Percentiles rank a stretch among this genome's conserved stretches.
These are phyloP conservation scores for Glycine latifolia DNA, from an alignment of 306 rosid species.

Conservation along the genomic window DNA sequence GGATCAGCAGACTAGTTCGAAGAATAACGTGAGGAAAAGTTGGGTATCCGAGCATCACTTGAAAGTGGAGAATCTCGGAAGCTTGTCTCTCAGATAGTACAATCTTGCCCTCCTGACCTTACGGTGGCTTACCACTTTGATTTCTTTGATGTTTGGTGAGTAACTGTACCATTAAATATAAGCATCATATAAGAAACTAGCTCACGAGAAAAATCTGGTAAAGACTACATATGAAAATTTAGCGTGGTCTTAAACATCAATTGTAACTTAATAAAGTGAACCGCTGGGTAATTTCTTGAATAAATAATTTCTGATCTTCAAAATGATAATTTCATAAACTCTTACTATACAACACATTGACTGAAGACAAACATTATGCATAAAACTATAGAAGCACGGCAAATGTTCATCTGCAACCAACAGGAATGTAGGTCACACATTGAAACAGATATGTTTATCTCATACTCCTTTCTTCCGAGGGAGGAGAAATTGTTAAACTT, in stretches of 20 bases:
- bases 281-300: conserved; percentile 16
- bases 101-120: conserved; percentile 92
- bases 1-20: conserved; percentile 45
- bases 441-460: conserved; percentile 9
- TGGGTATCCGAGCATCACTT: conserved; percentile 56
- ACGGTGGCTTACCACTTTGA: conserved; percentile 81
- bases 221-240: conserved; percentile 9
- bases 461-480: conserved; percentile 1
- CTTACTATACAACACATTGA: neutral
- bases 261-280: conserved; percentile 10
- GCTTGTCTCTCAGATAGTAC: conserved; percentile 92
- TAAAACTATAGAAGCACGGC: conserved; percentile 2
- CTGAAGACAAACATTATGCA: neutral
- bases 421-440: neutral
- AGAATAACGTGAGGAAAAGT: conserved; percentile 34
- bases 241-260: neutral
- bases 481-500: conserved; percentile 4
- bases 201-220: conserved; percentile 18
- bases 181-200: conserved; percentile 27
- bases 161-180: conserved; percentile 64
- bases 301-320: neutral
- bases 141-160: conserved; percentile 93
- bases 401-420: neutral
- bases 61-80: conserved; percentile 95
- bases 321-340: conserved; percentile 4